Conservation (phyloP, 768 basidiomycete genomes). For the Grammothele lineata region DNA sequence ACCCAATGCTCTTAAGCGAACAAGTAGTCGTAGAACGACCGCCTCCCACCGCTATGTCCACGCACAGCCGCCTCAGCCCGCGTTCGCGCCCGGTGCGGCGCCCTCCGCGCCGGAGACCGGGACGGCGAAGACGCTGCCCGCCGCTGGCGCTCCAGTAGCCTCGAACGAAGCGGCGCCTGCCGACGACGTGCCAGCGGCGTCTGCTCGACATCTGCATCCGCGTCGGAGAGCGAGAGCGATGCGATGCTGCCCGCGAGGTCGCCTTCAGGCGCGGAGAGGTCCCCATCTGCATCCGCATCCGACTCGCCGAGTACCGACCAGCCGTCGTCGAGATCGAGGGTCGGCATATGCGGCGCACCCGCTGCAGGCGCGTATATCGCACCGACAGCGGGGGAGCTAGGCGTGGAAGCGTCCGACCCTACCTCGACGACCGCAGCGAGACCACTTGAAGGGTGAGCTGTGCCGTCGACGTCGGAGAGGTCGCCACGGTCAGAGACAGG, state of each 20-base stretch:
- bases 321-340: conserved; percentile 22
- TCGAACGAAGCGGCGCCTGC: conserved; percentile 23
- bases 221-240: conserved; percentile 30
- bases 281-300: conserved; percentile 20
- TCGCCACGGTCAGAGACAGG: conserved; percentile 24
- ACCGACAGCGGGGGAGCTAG: conserved; percentile 23
- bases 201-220: conserved; percentile 19
- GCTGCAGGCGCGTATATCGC: conserved; percentile 2
- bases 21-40: conserved; percentile 25
- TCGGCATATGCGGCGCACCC: conserved; percentile 17
- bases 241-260: conserved; percentile 30
- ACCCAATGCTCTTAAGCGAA: conserved; percentile 19
- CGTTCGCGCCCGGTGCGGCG: conserved; percentile 19
- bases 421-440: conserved; percentile 22
- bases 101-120: conserved; percentile 45
- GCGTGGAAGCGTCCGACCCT: conserved; percentile 24
- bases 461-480: conserved; percentile 19
- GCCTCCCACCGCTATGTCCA: not conserved
- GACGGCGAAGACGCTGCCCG: conserved; percentile 50
- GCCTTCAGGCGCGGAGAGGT: conserved; percentile 9
- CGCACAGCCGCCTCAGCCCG: conserved; percentile 12
- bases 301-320: conserved; percentile 37
- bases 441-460: not conserved
- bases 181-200: conserved; percentile 18
- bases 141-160: conserved; percentile 27